Evolutionary conservation across 1,284 basidiomycete genomes (phyloP).

Genomic region (Peniophora sp.): DNA sequence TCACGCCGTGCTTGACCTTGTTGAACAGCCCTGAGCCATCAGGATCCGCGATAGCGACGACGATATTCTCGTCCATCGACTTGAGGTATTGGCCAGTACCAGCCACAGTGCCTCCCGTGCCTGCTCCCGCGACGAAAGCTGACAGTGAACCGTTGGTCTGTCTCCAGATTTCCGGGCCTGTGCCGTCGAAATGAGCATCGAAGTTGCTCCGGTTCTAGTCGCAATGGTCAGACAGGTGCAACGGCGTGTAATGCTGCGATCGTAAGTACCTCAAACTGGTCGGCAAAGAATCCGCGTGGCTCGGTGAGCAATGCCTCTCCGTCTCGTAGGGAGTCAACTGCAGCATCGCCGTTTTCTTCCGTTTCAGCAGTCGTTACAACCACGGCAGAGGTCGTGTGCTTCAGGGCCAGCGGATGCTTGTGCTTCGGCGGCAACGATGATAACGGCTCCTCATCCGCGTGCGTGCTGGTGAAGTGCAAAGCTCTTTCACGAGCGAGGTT

Average conservation of each 20-base stretch:
- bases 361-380: slow-evolving; percentile 43
- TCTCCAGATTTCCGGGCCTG: slow-evolving; percentile 93
- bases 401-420: slow-evolving; percentile 21
- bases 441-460: slow-evolving; percentile 17
- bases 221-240: neutral
- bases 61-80: slow-evolving; percentile 51
- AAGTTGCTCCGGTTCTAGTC: slow-evolving; percentile 82
- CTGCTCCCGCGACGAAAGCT: slow-evolving; percentile 93
- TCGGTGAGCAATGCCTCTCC: slow-evolving; percentile 35
- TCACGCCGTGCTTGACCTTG: slow-evolving; percentile 89
- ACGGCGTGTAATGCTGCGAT: neutral
- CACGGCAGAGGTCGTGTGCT: slow-evolving; percentile 39
- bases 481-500: slow-evolving; percentile 80
- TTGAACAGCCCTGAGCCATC: slow-evolving; percentile 95
- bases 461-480: slow-evolving; percentile 54
- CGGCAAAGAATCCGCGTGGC: slow-evolving; percentile 81
- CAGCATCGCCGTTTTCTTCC: slow-evolving; percentile 18
- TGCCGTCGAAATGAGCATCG: slow-evolving; percentile 83
- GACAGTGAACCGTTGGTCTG: slow-evolving; percentile 82
- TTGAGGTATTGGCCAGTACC: slow-evolving; percentile 82
- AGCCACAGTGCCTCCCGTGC: slow-evolving; percentile 94
- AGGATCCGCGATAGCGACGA: slow-evolving; percentile 85
- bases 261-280: slow-evolving; percentile 78
- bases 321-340: slow-evolving; percentile 20
- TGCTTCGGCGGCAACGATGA: slow-evolving; percentile 18